Evolutionary conservation across 164 flowering plant genomes (phyloP), one percentile per base, ranked within the genome.

Genomic region (Tetracentron sinense): DNA sequence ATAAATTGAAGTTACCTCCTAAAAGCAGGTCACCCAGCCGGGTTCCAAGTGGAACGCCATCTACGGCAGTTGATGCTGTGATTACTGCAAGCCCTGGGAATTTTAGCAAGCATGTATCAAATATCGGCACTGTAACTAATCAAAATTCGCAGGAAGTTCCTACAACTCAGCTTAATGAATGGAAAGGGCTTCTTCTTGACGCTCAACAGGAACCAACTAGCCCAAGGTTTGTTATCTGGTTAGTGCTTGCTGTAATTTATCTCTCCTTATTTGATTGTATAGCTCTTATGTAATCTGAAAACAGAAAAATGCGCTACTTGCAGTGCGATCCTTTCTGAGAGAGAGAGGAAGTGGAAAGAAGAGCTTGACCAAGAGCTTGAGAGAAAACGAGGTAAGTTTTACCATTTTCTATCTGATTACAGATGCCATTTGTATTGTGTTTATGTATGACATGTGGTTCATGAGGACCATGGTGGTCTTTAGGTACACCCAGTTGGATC

Each of bases 341-440:
- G 79, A 67, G 82, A 83, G 64, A 73, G 75, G 65, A 78, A 78
- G 66, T 87, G 92, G 92, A 85, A 85, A 69, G 89, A 87, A 77
- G 89, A 87, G 74, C 88, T 87, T 54, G 84, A 71, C 57, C 76
- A 82, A 76, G 92, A 87, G 74, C 88, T 87, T 56, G 82, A 76
- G 58, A 80, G 84, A 64, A 72, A 78, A 78, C 70, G 92, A 78
- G 89, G 92, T 72, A 72, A 78, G 72, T 66, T 64, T 52, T 60
- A 8, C 22, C 20, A 20, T 4, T 15, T 42, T 2, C 55, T 5
- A 15, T 38, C 12, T n/a, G 29, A 21, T 21, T 19, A 3, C 38
- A n/a, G 10, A 15, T 56, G 35, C 2, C 14, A 4, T 38, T 4
- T 38, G 14, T 8, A 38, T 10, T 38, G 44, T n/a, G n/a, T n/a